These are phyloP conservation scores for Blastomyces parvus DNA, from an alignment of 2,329 filamentous ascomycete genomes.

Conservation along the genomic window DNA sequence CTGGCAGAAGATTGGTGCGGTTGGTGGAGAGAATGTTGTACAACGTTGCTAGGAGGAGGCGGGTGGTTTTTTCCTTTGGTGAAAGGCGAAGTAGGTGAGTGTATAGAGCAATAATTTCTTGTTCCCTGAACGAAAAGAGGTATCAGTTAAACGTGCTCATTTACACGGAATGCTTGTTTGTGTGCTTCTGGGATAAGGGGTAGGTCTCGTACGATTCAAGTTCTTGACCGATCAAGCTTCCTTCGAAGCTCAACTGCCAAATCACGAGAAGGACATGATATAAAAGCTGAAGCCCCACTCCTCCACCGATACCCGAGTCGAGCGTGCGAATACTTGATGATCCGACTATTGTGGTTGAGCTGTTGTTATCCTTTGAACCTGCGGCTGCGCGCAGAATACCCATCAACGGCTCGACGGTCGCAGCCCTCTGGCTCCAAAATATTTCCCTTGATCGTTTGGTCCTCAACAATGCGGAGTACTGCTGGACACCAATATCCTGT, in stretches of 20 bases:
- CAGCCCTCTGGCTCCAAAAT: constrained; percentile 84
- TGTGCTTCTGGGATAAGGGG: background rate
- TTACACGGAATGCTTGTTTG: background rate
- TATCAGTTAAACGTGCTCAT: constrained; percentile 11
- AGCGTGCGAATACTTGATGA: constrained; percentile 51
- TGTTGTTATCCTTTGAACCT: constrained; percentile 61
- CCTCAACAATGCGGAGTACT: constrained; percentile 77
- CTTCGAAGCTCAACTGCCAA: constrained; percentile 95
- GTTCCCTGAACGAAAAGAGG: constrained; percentile 52
- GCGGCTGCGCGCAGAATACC: constrained; percentile 69
- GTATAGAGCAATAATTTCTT: constrained; percentile 84
- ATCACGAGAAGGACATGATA: constrained; percentile 90
- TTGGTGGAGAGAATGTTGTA: constrained; percentile 73
- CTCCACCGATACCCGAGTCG: constrained; percentile 56
- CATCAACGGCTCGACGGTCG: constrained; percentile 73
- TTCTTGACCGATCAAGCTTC: constrained; percentile 59
- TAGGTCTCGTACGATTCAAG: constrained; percentile 63
- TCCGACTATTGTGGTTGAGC: constrained; percentile 48
- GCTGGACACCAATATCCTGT: constrained; percentile 90
- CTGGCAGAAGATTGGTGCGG: constrained; percentile 61
- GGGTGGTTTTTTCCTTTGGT: constrained; percentile 95
- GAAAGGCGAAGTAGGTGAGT: constrained; percentile 86
- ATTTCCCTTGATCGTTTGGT: constrained; percentile 63
- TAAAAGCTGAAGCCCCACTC: constrained; percentile 81
- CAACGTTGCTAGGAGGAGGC: constrained; percentile 79